Base-by-base conservation (phyloP, 768 basidiomycete genomes). In the Mycena leptocephala region DNA sequence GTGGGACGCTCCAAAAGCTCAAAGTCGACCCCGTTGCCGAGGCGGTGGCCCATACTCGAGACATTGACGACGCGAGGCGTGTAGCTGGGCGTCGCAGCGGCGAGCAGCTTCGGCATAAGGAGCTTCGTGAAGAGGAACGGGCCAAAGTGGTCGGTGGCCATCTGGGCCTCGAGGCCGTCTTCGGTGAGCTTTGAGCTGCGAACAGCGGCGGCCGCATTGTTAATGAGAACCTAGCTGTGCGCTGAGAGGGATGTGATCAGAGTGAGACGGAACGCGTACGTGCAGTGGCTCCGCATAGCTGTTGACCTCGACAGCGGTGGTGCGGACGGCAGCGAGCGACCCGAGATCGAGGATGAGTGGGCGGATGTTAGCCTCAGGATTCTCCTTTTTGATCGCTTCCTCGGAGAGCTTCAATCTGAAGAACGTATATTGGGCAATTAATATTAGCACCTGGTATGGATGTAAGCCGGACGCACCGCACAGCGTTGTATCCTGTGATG, bases 111-210 rank as follows among this genome's bases (percentile, higher is more conserved):
- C 6, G 61, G 61, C n/a, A 35, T 26, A 26, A 72, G 30, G 11
- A 72, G 61, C n/a, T 72, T 72, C 3, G 59, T 72, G 46, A 72
- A 55, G n/a, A 72, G 56, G 70, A 72, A 72, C 2, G 70, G 70
- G n/a, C 59, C 70, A 33, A 72, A 35, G 14, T 53, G 59, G 18
- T 16, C 37, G 18, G 61, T 72, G 22, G 61, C 70, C 61, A 53
- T 32, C 41, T 72, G 70, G 5, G 22, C 10, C 20, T 72, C 70
- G 41, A 72, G 33, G 13, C 33, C 28, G 33, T 72, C 70, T 20
- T 41, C 20, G 30, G 43, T 51, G 20, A 35, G 26, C 24, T 53
- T 28, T 5, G 35, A 43, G 46, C 30, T 55, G n/a, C 8, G 39
- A 24, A 14, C 22, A 26, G 11, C 32, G 2, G 61, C 61, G 20